These are phyloP conservation scores for Dianthus caryophyllus DNA, from an alignment of 148 eudicot genomes.

Conservation along the genomic window DNA sequence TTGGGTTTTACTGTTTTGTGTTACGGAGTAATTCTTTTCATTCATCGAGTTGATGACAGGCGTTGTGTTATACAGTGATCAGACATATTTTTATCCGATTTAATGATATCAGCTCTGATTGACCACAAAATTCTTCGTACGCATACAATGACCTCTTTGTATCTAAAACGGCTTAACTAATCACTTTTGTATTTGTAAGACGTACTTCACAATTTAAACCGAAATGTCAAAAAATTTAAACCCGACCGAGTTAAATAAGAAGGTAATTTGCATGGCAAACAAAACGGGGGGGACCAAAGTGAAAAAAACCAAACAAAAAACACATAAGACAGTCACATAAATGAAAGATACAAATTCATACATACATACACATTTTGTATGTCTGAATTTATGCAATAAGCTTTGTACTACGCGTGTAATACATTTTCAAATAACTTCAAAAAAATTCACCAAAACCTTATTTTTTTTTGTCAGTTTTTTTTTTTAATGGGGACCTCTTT, in stretches of 20 bases:
- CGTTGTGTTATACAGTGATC: constrained; percentile 20
- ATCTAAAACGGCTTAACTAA: no score
- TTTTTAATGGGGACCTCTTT: constrained; percentile 17
- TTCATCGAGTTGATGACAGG: constrained; percentile 20
- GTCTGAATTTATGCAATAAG: constrained; percentile 9
- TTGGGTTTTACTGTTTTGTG: constrained; percentile 10
- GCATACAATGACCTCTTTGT: no score
- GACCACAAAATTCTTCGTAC: no score
- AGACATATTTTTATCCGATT: constrained; percentile 14
- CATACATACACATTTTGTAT: no score
- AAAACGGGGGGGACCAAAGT: constrained; percentile 12
- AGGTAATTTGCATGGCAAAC: not conserved
- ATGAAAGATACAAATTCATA: constrained; percentile 1
- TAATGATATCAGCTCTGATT: constrained; percentile 5
- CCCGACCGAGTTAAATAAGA: not conserved
- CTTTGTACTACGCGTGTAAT: constrained; percentile 9
- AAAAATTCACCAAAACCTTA: constrained; percentile 11
- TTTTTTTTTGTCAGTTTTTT: constrained; percentile 2
- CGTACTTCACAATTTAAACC: no score
- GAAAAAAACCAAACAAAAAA: constrained; percentile 1
- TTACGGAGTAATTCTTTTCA: constrained; percentile 25
- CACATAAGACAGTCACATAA: not conserved
- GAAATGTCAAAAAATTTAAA: no score
- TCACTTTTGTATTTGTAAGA: no score
- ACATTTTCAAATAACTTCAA: constrained; percentile 3